Evolutionary conservation across 768 basidiomycete species (phyloP), one percentile per base, ranked within the genome.

Genomic region (Lactarius psammicola): DNA sequence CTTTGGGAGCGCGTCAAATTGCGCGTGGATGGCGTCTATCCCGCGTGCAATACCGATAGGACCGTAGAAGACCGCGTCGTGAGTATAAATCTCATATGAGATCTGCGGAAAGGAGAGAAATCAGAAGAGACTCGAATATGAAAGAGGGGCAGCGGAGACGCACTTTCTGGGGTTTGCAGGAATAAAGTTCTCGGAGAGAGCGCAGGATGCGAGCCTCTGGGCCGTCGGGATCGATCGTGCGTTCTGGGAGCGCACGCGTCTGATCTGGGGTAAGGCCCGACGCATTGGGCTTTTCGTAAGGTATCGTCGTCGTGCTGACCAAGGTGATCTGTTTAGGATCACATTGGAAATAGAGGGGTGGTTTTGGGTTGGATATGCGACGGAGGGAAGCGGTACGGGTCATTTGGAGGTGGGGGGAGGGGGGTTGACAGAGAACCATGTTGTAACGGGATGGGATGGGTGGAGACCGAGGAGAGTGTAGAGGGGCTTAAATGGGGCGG

Each of bases 1-100:
- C 75, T 82, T 81, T 28, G 76, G 75, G 8, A 82, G 72, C 11
- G 73, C 82, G 46, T 81, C 72, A 71, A 82, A 82, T 60, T 81
- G 81, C 0, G 78, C 74, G 23, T 76, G 76, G 46, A 82, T 79
- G 11, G 81, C 75, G 34, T 74, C 73, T 15, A 74, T 53, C 4
- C 80, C 81, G 31, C 77, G 71, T 11, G 81, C 78, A 53, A 81
- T 79, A 42, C 82, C 81, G 54, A 82, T 69, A 15, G 80, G 80
- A 67, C 82, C 80, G 62, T 59, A 64, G 67, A 83, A 82, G 60
- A 79, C 71, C 0, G 80, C 80, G 38, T 81, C 72, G 20, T 72
- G 66, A 13, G 78, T 68, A 59, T 82, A 82, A 10, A 81, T 75
- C 62, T 74, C 71, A 65, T 82, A 82, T 4, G 81, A 77, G n/a